Evolutionary conservation across 257 asterid species (phyloP).

Genomic region (Catharanthus roseus): DNA sequence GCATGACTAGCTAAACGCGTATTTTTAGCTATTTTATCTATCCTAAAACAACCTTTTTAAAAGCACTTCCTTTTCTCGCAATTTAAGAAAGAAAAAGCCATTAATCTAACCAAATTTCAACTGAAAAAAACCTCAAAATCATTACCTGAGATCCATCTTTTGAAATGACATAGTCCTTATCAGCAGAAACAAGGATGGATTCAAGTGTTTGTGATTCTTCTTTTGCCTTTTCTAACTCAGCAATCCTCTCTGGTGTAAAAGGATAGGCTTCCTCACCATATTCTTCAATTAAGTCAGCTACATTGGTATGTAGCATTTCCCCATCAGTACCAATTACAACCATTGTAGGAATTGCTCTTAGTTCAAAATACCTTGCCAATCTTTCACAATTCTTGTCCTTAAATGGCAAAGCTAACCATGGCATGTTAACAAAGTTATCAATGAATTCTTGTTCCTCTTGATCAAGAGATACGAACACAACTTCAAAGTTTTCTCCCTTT

Average conservation of each 20-base stretch:
- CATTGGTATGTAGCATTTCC: slow-evolving; percentile 24
- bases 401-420: slow-evolving; percentile 34
- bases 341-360: slow-evolving; percentile 19
- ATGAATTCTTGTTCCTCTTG: slow-evolving; percentile 21
- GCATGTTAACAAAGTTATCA: slow-evolving; percentile 18
- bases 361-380: slow-evolving; percentile 22
- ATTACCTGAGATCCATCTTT: slow-evolving; percentile 28
- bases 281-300: slow-evolving; percentile 27
- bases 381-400: slow-evolving; percentile 25
- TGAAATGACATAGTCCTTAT: slow-evolving; percentile 26
- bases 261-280: slow-evolving; percentile 33
- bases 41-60: no score
- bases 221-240: slow-evolving; percentile 22
- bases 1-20: no score
- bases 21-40: no score
- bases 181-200: slow-evolving; percentile 22
- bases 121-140: neutral
- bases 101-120: neutral
- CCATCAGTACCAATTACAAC: slow-evolving; percentile 33
- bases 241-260: slow-evolving; percentile 26
- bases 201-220: slow-evolving; percentile 31
- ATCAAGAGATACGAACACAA: slow-evolving; percentile 25
- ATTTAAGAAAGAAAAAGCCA: no score
- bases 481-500: slow-evolving; percentile 21
- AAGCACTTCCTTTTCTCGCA: no score